These are phyloP conservation scores for Phytopythium vexans DNA, from an alignment of 352 stramenopile species.

Conservation along the genomic window DNA sequence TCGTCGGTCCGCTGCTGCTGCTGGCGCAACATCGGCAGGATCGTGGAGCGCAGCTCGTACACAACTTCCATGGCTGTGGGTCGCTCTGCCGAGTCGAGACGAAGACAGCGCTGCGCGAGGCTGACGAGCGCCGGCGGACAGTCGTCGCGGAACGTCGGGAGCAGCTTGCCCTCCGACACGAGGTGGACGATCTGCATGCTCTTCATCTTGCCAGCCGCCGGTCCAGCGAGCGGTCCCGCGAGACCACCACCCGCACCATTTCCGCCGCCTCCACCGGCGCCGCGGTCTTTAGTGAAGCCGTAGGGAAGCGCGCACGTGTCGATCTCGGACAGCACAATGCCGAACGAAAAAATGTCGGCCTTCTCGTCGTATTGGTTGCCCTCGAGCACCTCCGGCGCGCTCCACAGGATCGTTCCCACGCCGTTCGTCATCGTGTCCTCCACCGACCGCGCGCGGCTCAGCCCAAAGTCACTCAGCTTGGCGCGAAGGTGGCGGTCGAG, in stretches of 20 bases:
- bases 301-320: conserved; percentile 74
- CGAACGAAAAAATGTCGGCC: conserved; percentile 75
- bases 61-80: conserved; percentile 70
- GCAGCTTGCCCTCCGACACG: conserved; percentile 69
- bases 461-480: conserved; percentile 73
- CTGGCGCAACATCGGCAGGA: conserved; percentile 38
- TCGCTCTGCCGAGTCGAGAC: conserved; percentile 53
- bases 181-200: conserved; percentile 84
- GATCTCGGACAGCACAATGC: conserved; percentile 72
- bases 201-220: conserved; percentile 45
- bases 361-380: conserved; percentile 77
- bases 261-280: not conserved
- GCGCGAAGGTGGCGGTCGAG: conserved; percentile 55
- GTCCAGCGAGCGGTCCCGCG: not conserved
- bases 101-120: conserved; percentile 56
- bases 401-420: conserved; percentile 75
- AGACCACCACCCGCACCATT: not conserved
- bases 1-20: conserved; percentile 5
- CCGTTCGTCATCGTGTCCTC: conserved; percentile 80
- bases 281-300: conserved; percentile 48
- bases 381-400: conserved; percentile 62
- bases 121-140: conserved; percentile 49
- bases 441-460: conserved; percentile 59
- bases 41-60: conserved; percentile 54
- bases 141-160: conserved; percentile 68